phyloP scores from a whole-genome alignment of 1,284 basidiomycete genomes.

The Pseudozyma sp. region DNA sequence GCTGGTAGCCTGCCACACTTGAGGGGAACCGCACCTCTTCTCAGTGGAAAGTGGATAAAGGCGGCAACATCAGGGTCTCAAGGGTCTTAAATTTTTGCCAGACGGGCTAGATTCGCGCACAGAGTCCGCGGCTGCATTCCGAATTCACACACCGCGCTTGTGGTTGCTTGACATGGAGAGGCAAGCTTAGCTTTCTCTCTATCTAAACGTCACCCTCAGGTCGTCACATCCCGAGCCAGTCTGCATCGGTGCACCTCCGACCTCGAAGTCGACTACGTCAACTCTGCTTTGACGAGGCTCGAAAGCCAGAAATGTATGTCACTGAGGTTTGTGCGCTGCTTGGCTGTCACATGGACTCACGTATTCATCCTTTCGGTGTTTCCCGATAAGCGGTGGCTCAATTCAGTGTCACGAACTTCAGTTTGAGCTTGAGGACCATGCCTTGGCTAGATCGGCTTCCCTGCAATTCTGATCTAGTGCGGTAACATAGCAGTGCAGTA shows the following conservation, averaged over 20 bases:
- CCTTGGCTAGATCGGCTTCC: background rate
- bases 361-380: background rate
- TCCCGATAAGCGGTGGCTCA: background rate
- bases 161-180: background rate
- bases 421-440: no score
- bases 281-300: no score
- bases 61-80: slow-evolving; percentile 12
- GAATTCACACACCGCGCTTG: background rate
- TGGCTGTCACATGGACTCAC: no score
- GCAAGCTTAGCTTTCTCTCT: background rate
- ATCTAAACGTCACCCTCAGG: no score
- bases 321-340: no score
- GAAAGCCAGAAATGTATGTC: no score
- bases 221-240: no score
- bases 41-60: slow-evolving; percentile 1
- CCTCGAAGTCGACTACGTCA: no score
- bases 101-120: slow-evolving; percentile 35
- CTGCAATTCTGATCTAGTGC: background rate
- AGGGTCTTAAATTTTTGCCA: background rate
- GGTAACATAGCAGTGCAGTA: background rate
- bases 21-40: no score
- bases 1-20: no score
- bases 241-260: no score
- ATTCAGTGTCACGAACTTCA: background rate
- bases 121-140: slow-evolving; percentile 19